Conservation (phyloP, 2,329 filamentous ascomycete genomes). For the Ascocoryne sarcoides region DNA sequence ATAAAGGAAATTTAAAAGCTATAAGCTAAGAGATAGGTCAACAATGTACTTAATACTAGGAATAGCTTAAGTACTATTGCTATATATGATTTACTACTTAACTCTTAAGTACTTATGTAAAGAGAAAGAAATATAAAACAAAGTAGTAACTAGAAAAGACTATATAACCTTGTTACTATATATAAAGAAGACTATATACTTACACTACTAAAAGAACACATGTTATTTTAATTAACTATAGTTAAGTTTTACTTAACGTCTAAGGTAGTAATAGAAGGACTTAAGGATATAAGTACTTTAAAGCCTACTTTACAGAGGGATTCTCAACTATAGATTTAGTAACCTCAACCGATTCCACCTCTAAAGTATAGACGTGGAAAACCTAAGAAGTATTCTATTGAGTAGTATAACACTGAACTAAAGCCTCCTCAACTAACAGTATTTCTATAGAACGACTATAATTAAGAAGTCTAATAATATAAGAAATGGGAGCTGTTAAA, state of each 20-base stretch:
- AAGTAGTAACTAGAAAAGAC: neutral
- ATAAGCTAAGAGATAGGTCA: neutral
- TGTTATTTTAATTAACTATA: neutral
- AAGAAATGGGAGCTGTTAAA: no score
- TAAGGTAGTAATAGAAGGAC: neutral
- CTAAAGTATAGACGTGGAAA: neutral
- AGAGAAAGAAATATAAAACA: slow-evolving; percentile 1
- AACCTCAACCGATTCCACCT: neutral
- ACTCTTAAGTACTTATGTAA: slow-evolving; percentile 4
- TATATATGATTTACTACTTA: slow-evolving; percentile 3
- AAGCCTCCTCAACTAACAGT: neutral
- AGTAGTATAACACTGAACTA: neutral
- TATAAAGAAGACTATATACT: slow-evolving; percentile 3
- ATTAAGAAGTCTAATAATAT: neutral
- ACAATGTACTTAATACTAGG: slow-evolving; percentile 2
- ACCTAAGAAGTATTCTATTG: neutral
- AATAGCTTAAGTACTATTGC: slow-evolving; percentile 1
- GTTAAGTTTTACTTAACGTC: neutral
- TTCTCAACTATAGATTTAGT: neutral
- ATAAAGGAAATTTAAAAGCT: slow-evolving; percentile 5
- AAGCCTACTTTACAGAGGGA: neutral
- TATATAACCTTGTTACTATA: neutral
- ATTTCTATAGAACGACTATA: neutral
- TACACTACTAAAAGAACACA: neutral
- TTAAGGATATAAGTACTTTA: neutral